Conservation (phyloP, 2,329 filamentous ascomycete species). For the Fusarium verticillioides region DNA sequence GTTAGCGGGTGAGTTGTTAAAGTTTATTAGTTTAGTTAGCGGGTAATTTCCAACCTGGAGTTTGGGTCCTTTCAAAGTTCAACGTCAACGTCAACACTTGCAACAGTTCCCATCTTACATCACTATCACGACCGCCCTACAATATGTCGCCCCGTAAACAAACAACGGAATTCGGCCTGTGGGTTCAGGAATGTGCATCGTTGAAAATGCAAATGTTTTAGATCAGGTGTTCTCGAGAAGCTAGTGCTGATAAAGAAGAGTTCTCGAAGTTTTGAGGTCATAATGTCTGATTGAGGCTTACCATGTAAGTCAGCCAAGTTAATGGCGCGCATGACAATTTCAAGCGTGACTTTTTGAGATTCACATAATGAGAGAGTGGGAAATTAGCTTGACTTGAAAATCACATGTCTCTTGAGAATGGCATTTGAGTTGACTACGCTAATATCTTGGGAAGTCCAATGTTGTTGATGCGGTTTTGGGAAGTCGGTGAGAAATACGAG, state of each 20-base stretch:
- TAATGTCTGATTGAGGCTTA: neutral
- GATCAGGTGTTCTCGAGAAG: neutral
- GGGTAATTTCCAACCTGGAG: neutral
- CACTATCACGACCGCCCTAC: neutral
- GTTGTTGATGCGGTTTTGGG: neutral
- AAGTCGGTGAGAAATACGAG: neutral
- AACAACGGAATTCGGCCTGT: neutral
- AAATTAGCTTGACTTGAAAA: neutral
- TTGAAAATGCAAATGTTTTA: neutral
- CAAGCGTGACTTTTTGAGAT: neutral
- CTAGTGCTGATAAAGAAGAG: neutral
- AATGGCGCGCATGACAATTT: neutral
- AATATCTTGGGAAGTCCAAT: neutral
- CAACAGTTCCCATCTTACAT: neutral
- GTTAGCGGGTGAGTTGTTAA: neutral
- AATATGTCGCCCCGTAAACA: neutral
- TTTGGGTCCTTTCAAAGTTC: neutral
- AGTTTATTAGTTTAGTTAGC: neutral
- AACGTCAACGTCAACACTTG: neutral
- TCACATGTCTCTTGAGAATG: neutral
- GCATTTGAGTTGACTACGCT: neutral
- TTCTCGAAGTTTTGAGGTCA: neutral
- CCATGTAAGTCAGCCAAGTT: neutral
- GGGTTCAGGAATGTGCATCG: neutral
- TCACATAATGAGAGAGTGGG: neutral